These are phyloP conservation scores for Exophiala sp. DNA, from an alignment of 2,329 filamentous ascomycete genomes.

Conservation along the genomic window DNA sequence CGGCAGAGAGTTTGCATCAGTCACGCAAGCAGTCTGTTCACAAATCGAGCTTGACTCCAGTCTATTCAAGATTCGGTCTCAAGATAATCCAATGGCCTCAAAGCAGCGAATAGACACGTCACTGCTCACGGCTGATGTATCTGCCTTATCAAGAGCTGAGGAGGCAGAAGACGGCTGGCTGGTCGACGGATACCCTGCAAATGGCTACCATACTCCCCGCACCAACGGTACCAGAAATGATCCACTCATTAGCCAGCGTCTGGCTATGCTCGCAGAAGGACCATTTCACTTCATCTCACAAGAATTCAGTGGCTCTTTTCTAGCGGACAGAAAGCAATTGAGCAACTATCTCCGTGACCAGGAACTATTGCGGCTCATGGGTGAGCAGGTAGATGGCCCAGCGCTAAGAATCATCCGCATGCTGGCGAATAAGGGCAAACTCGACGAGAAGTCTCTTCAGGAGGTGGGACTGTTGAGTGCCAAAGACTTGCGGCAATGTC, in stretches of 20 bases:
- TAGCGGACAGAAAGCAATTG: constrained; percentile 74
- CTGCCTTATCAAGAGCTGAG: neutral
- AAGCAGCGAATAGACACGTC: constrained; percentile 8
- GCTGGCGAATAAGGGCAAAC: constrained; percentile 76
- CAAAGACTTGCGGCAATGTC: constrained; percentile 76
- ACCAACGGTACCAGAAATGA: constrained; percentile 8
- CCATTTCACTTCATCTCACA: constrained; percentile 37
- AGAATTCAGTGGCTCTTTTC: constrained; percentile 67
- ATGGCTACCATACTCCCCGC: constrained; percentile 6
- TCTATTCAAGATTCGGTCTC: constrained; percentile 9
- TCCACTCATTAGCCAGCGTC: constrained; percentile 31
- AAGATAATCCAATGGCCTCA: neutral
- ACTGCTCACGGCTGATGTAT: constrained; percentile 4
- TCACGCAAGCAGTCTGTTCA: constrained; percentile 30
- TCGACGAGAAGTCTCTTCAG: constrained; percentile 89
- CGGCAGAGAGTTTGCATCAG: constrained; percentile 9
- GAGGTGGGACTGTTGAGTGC: constrained; percentile 79
- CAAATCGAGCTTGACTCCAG: constrained; percentile 42
- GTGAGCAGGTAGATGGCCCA: constrained; percentile 18
- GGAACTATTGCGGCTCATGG: constrained; percentile 72
- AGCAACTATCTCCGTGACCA: constrained; percentile 67
- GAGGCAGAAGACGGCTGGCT: constrained; percentile 3
- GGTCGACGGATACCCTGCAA: neutral
- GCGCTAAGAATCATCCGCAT: constrained; percentile 76
- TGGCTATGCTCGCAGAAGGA: constrained; percentile 49